These are phyloP conservation scores for Fusarium domesticum DNA, from an alignment of 2,329 filamentous ascomycete genomes.

Conservation along the genomic window DNA sequence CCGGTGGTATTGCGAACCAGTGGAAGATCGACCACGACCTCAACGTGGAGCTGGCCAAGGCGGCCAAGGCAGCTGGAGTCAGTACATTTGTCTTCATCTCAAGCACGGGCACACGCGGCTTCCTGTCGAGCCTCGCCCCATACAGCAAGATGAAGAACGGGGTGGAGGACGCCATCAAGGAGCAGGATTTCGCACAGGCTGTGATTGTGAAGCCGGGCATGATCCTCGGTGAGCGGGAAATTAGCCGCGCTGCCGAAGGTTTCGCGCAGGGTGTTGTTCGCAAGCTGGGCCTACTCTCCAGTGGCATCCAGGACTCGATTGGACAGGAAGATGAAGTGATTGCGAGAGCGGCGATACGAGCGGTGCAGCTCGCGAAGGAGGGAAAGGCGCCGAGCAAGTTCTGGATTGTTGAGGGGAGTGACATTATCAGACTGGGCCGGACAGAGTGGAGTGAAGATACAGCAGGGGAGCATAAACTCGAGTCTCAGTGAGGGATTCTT, in stretches of 20 bases:
- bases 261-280: slow-evolving; percentile 54
- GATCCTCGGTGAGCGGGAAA: slow-evolving; percentile 68
- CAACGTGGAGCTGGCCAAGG: slow-evolving; percentile 73
- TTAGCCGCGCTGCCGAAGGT: slow-evolving; percentile 57
- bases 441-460: slow-evolving; percentile 48
- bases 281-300: slow-evolving; percentile 52
- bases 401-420: slow-evolving; percentile 58
- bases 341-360: slow-evolving; percentile 62
- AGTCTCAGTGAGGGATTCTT: neutral
- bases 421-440: slow-evolving; percentile 66
- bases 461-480: slow-evolving; percentile 9
- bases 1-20: slow-evolving; percentile 75
- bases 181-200: slow-evolving; percentile 71
- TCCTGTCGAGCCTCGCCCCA: slow-evolving; percentile 43
- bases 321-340: slow-evolving; percentile 75
- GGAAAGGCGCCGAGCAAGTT: slow-evolving; percentile 58
- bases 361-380: slow-evolving; percentile 55
- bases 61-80: slow-evolving; percentile 69
- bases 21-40: slow-evolving; percentile 86
- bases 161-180: slow-evolving; percentile 74
- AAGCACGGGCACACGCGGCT: slow-evolving; percentile 45
- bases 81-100: slow-evolving; percentile 78
- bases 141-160: slow-evolving; percentile 77
- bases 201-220: slow-evolving; percentile 73
- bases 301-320: slow-evolving; percentile 59